Conservation (phyloP, 257 asterid genomes). For the Primulina huaijiensis region DNA sequence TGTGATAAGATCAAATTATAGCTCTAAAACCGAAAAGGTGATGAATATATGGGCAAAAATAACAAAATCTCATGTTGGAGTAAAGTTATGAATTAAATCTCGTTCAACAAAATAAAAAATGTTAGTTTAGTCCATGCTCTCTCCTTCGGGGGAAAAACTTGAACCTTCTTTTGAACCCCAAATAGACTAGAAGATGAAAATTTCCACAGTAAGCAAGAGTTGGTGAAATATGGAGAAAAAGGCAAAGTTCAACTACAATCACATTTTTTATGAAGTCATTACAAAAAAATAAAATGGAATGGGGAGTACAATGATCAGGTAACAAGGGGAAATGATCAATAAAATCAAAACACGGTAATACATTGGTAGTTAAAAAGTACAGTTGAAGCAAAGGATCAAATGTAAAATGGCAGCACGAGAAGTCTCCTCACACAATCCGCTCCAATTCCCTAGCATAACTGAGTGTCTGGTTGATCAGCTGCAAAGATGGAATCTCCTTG, state of each 20-base stretch:
- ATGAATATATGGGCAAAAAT: not conserved
- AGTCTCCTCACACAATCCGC: conserved; percentile 62
- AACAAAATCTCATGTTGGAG: not conserved
- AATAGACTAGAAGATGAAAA: no score
- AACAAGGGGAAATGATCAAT: not conserved
- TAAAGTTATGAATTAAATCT: no score
- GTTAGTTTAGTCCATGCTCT: not conserved
- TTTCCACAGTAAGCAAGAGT: not conserved
- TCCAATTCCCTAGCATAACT: conserved; percentile 90
- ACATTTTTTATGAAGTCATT: not conserved
- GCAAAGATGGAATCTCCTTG: conserved; percentile 95
- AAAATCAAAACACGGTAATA: not conserved
- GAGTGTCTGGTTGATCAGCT: conserved; percentile 89
- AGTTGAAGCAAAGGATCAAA: not conserved
- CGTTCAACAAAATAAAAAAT: no score
- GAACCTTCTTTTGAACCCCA: not conserved
- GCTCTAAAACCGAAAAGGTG: not conserved
- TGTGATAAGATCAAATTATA: not conserved
- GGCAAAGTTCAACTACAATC: not conserved
- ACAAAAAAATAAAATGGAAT: not conserved
- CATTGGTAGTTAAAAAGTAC: not conserved
- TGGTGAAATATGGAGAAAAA: not conserved
- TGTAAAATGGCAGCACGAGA: not conserved
- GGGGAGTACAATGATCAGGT: not conserved
- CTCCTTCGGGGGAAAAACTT: not conserved